These are phyloP conservation scores for Soucietia sequanensis DNA, from an alignment of 805 yeast species.

Conservation along the genomic window DNA sequence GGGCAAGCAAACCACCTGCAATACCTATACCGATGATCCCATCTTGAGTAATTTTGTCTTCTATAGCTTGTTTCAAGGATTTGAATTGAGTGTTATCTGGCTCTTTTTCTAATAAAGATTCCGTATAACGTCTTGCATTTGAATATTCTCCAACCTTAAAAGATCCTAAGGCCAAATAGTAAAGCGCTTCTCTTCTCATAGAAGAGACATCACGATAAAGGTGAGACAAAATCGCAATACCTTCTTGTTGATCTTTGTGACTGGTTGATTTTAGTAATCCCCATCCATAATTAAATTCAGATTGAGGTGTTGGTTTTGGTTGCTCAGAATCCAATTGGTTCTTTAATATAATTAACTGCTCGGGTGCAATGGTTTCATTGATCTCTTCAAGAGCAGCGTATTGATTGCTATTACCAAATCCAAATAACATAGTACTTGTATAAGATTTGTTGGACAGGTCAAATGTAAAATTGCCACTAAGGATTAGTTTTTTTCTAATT, in stretches of 20 bases:
- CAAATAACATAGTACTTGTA: neutral
- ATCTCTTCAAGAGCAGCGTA: slow-evolving; percentile 44
- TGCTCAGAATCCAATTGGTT: slow-evolving; percentile 79
- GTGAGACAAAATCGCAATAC: slow-evolving; percentile 70
- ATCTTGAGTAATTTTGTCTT: slow-evolving; percentile 80
- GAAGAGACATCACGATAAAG: slow-evolving; percentile 74
- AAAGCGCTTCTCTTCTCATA: slow-evolving; percentile 85
- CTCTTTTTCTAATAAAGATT: slow-evolving; percentile 71
- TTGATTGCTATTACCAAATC: neutral
- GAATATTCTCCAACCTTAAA: slow-evolving; percentile 84
- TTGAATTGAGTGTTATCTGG: slow-evolving; percentile 81
- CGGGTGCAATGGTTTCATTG: slow-evolving; percentile 58
- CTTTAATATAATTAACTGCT: slow-evolving; percentile 72
- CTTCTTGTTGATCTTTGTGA: slow-evolving; percentile 68
- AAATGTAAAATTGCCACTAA: too few relatives aligned
- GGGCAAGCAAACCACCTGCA: slow-evolving; percentile 81
- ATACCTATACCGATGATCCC: slow-evolving; percentile 88
- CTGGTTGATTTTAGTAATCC: slow-evolving; percentile 76
- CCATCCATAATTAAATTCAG: slow-evolving; percentile 95
- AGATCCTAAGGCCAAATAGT: slow-evolving; percentile 84
- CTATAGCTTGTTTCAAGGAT: slow-evolving; percentile 71
- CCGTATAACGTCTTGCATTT: slow-evolving; percentile 83
- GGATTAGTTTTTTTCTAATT: too few relatives aligned
- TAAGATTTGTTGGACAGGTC: too few relatives aligned
- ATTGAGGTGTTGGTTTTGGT: slow-evolving; percentile 76